Evolutionary conservation across 1,139 yeast genomes (phyloP).

Genomic region (Pneumocystis sp.): DNA sequence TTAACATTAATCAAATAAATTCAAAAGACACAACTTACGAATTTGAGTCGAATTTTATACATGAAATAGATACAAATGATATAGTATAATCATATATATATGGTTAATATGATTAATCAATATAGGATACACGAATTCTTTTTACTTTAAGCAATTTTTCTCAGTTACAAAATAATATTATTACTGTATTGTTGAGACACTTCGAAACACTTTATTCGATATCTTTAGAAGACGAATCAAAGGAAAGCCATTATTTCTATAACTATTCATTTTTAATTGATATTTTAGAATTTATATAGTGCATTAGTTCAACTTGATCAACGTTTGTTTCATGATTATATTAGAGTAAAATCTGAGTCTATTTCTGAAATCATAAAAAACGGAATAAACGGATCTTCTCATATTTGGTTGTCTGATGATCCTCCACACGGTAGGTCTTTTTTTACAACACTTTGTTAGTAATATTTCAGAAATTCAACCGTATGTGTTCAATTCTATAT

Average conservation of each 20-base stretch:
- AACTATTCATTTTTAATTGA: slow-evolving; percentile 26
- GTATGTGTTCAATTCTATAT: slow-evolving; percentile 38
- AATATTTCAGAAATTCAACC: slow-evolving; percentile 26
- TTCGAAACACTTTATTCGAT: slow-evolving; percentile 38
- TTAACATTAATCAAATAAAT: slow-evolving; percentile 6
- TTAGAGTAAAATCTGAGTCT: slow-evolving; percentile 35
- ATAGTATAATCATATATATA: slow-evolving; percentile 18
- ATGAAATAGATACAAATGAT: not conserved
- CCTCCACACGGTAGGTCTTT: slow-evolving; percentile 23
- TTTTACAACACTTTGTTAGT: not conserved
- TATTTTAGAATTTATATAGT: slow-evolving; percentile 25
- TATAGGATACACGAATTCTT: slow-evolving; percentile 11
- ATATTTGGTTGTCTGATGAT: slow-evolving; percentile 32
- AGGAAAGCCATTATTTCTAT: not conserved
- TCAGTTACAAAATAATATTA: slow-evolving; percentile 30
- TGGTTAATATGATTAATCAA: slow-evolving; percentile 13
- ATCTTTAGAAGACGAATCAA: slow-evolving; percentile 13
- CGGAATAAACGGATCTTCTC: slow-evolving; percentile 31
- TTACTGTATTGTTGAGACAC: slow-evolving; percentile 34
- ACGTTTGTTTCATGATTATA: slow-evolving; percentile 37
- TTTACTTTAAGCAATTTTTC: slow-evolving; percentile 35
- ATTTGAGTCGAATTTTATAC: not conserved
- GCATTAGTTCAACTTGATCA: slow-evolving; percentile 36
- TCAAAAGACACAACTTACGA: not conserved
- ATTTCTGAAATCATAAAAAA: slow-evolving; percentile 34